Evolutionary conservation across 768 basidiomycete species (phyloP).

Genomic region (Daedaleopsis nitida): DNA sequence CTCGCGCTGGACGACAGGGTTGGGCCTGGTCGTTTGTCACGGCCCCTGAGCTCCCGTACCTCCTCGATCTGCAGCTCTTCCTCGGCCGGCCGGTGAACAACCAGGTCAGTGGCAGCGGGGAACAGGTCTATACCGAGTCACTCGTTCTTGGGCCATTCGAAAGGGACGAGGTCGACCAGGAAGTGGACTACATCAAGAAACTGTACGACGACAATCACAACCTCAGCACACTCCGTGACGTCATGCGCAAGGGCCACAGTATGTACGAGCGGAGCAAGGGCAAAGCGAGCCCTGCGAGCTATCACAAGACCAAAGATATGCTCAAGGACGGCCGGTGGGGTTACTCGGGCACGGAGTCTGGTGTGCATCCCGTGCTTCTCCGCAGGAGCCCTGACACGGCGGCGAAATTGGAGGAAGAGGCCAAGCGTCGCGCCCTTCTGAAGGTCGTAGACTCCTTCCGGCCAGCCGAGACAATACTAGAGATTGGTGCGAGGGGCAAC

Average conservation of each 20-base stretch:
- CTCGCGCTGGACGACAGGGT: slow-evolving; percentile 90
- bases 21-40: slow-evolving; percentile 97
- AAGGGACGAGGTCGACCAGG: slow-evolving; percentile 77
- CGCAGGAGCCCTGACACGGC: slow-evolving; percentile 34
- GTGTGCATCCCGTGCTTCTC: slow-evolving; percentile 70
- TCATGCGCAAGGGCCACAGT: slow-evolving; percentile 85
- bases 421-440: slow-evolving; percentile 66
- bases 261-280: slow-evolving; percentile 96
- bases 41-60: slow-evolving; percentile 81
- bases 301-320: slow-evolving; percentile 89
- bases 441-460: slow-evolving; percentile 78
- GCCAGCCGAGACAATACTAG: slow-evolving; percentile 89
- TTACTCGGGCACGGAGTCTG: slow-evolving; percentile 62
- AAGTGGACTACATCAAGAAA: slow-evolving; percentile 75
- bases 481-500: slow-evolving; percentile 77
- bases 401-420: slow-evolving; percentile 45
- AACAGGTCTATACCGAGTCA: slow-evolving; percentile 67
- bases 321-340: slow-evolving; percentile 69
- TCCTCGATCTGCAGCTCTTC: slow-evolving; percentile 92
- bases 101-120: slow-evolving; percentile 50
- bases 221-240: slow-evolving; percentile 67
- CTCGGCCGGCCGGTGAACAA: slow-evolving; percentile 75
- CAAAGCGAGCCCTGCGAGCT: slow-evolving; percentile 83
- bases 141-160: slow-evolving; percentile 84
- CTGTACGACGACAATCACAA: slow-evolving; percentile 66